Evolutionary conservation across 371 early-diverging fungal species (phyloP).

Genomic region (Mortierella sp.): DNA sequence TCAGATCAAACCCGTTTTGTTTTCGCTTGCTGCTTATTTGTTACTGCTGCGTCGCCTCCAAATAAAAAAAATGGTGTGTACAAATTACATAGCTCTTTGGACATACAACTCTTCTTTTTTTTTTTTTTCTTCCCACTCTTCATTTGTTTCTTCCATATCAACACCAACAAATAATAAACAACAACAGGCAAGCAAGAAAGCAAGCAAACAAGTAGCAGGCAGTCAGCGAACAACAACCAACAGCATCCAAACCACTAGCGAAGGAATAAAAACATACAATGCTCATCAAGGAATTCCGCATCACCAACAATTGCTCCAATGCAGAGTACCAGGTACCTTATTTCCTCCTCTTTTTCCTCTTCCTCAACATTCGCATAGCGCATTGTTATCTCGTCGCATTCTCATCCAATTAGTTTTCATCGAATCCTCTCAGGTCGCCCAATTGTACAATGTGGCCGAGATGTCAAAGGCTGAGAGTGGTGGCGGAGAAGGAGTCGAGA

Average conservation of each 20-base stretch:
- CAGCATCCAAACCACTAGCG: slow-evolving; percentile 13
- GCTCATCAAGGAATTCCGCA: slow-evolving; percentile 78
- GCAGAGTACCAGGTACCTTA: slow-evolving; percentile 72
- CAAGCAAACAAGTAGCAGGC: not conserved
- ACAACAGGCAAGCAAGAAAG: not conserved
- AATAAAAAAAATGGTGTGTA: not conserved
- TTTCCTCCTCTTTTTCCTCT: not conserved
- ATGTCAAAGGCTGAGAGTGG: slow-evolving; percentile 82
- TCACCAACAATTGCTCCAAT: slow-evolving; percentile 77
- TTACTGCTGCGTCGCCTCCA: no score
- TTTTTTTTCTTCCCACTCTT: no score
- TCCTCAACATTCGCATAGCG: not conserved
- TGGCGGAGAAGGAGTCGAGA: slow-evolving; percentile 82
- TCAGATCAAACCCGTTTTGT: no score
- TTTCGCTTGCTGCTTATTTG: no score
- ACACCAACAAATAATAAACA: no score
- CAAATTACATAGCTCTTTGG: not conserved
- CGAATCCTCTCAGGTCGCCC: slow-evolving; percentile 61
- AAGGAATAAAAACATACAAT: slow-evolving; percentile 39
- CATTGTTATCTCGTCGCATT: not conserved
- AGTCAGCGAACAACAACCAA: not conserved
- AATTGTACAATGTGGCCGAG: slow-evolving; percentile 80
- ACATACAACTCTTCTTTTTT: not conserved
- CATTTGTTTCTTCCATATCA: no score
- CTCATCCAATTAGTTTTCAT: not conserved